Base-by-base conservation (phyloP, 1,284 basidiomycete species). In the Erythrobasidium hasegawianum region DNA sequence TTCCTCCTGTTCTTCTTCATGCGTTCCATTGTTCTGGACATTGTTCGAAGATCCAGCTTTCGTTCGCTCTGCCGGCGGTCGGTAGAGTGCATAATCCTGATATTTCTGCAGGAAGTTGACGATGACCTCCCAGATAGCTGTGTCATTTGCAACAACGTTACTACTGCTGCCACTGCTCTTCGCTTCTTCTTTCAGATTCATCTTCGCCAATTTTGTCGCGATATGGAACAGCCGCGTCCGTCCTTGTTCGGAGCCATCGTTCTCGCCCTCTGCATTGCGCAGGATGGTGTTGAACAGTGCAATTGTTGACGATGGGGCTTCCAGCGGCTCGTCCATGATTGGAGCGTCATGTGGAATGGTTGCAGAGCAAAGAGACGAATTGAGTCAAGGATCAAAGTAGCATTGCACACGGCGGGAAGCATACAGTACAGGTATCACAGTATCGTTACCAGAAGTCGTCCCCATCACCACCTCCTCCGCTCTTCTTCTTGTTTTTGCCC, bases 401-500 rank as follows among this genome's bases (percentile, higher is more conserved):
- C 16, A 47, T 47, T 47, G 43, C 43, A 47, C 14, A 7, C 7
- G 16, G 43, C 43, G 43, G 14, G 22, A 47, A 18, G 16, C 4
- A n/a, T 16, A 47, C 5, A 24, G 43, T 14, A 47, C 16, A 24
- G 43, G 4, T 16, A 16, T 18, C 14, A 47, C 16, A 24, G 16
- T 47, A 18, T 5, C 4, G 11, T 55, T 65, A 65, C 62, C 62
- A 65, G 45, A 65, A 65, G 1, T 54, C 61, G 47, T 56, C 61
- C 10, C 53, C 61, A 1, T 41, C 61, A 8, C 29, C 47, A 27
- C 22, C 58, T 22, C 20, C 61, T n/a, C 39, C 56, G n/a, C 27
- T 47, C 20, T 49, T 56, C 29, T 55, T 45, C 29, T 52, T 29
- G 18, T 53, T 67, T 45, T 67, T 67, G 47, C 64, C 57, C 38